phyloP scores from a whole-genome alignment of 2,329 filamentous ascomycete species.

The Trichoderma harzianum region DNA sequence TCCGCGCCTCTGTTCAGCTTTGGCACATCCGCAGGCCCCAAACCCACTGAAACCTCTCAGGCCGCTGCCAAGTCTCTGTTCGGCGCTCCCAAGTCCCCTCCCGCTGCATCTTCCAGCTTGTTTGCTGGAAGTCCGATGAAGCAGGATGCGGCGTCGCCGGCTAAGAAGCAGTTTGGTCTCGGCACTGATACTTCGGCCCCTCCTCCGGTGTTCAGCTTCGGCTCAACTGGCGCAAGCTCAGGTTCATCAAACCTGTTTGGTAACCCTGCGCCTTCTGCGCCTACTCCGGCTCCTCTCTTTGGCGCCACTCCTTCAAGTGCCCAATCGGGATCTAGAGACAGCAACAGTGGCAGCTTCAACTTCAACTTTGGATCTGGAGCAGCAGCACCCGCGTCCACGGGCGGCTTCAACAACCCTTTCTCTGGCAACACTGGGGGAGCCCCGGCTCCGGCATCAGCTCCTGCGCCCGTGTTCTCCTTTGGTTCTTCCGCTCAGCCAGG shows the following conservation, averaged over 20 bases:
- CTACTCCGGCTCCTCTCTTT: conserved; percentile 22
- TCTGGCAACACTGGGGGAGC: conserved; percentile 27
- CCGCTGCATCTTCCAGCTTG: conserved; percentile 28
- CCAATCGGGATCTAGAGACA: conserved; percentile 19
- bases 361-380: conserved; percentile 34
- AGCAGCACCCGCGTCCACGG: conserved; percentile 22
- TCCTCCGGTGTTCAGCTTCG: conserved; percentile 37
- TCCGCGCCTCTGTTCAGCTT: conserved; percentile 36
- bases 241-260: conserved; percentile 40
- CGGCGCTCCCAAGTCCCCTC: conserved; percentile 35
- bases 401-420: conserved; percentile 42
- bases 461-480: conserved; percentile 39
- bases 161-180: conserved; percentile 35
- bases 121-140: conserved; percentile 45
- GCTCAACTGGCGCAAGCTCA: conserved; percentile 22
- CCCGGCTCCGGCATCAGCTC: conserved; percentile 24
- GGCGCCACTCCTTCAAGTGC: conserved; percentile 24
- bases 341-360: conserved; percentile 23
- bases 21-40: conserved; percentile 26
- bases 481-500: conserved; percentile 25
- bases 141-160: conserved; percentile 39
- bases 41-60: conserved; percentile 29
- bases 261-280: conserved; percentile 24
- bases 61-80: conserved; percentile 38
- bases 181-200: conserved; percentile 23